Conservation (phyloP, 2,329 filamentous ascomycete species). For the Hymenotorrendiella dingleyae region DNA sequence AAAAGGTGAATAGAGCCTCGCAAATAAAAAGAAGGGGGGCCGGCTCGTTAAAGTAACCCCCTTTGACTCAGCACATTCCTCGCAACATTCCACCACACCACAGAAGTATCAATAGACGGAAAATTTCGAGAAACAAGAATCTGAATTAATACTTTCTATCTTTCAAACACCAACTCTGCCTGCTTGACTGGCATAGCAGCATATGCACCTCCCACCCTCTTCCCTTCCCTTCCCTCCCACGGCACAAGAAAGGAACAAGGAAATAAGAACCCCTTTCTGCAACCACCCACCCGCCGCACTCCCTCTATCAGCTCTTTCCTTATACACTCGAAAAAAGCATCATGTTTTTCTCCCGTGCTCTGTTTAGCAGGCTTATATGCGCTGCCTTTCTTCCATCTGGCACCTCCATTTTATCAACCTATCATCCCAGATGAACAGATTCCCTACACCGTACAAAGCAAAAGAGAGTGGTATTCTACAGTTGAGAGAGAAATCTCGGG, state of each 20-base stretch:
- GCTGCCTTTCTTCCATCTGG: neutral
- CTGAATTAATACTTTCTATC: slow-evolving; percentile 21
- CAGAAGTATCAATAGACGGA: neutral
- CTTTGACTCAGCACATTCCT: neutral
- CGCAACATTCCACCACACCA: neutral
- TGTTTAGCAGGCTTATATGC: neutral
- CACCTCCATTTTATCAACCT: slow-evolving; percentile 1
- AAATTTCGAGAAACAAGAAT: slow-evolving; percentile 13
- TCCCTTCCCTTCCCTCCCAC: neutral
- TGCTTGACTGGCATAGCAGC: too few relatives aligned
- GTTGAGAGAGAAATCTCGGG: neutral
- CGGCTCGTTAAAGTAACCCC: too few relatives aligned
- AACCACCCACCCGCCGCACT: neutral
- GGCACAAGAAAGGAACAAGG: slow-evolving; percentile 1
- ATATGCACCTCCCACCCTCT: too few relatives aligned
- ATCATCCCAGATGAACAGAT: slow-evolving; percentile 5
- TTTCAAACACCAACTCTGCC: neutral
- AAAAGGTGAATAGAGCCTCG: too few relatives aligned
- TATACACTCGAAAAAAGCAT: neutral
- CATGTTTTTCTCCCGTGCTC: too few relatives aligned
- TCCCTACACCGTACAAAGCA: neutral
- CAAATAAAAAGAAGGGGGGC: too few relatives aligned
- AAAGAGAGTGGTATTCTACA: slow-evolving; percentile 12
- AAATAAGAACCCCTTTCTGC: neutral
- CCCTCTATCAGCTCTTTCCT: neutral